These are phyloP conservation scores for Chlamydomonas incerta DNA, from an alignment of 139 green algal species.

Conservation along the genomic window DNA sequence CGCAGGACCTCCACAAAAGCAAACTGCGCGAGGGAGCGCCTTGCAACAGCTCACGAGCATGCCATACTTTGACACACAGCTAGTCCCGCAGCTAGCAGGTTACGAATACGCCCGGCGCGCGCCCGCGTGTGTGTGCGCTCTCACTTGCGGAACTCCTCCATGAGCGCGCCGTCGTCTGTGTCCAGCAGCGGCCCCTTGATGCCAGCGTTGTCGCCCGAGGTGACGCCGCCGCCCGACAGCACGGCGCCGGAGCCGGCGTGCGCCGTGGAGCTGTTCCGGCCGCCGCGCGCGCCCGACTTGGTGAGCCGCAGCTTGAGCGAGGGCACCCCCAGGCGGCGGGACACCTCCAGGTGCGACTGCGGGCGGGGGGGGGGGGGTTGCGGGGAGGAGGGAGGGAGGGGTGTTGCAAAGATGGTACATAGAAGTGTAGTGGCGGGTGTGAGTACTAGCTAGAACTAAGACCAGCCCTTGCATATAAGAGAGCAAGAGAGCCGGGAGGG, in stretches of 20 bases:
- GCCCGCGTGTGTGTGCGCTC: no score
- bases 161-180: neutral
- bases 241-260: neutral
- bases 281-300: neutral
- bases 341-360: conserved; percentile 3
- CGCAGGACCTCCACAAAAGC: no score
- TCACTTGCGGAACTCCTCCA: conserved; percentile 25
- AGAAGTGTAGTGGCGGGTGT: no score
- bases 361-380: neutral
- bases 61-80: no score
- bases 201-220: no score
- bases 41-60: no score
- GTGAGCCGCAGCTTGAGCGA: neutral
- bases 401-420: neutral
- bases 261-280: neutral
- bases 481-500: no score
- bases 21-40: no score
- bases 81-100: no score
- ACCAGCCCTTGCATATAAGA: no score
- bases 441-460: no score
- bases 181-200: neutral
- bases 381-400: neutral
- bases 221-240: neutral
- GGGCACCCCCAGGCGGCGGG: neutral
- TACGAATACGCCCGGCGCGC: no score